phyloP scores from a whole-genome alignment of 768 basidiomycete species.

The Calocybe cyanea region DNA sequence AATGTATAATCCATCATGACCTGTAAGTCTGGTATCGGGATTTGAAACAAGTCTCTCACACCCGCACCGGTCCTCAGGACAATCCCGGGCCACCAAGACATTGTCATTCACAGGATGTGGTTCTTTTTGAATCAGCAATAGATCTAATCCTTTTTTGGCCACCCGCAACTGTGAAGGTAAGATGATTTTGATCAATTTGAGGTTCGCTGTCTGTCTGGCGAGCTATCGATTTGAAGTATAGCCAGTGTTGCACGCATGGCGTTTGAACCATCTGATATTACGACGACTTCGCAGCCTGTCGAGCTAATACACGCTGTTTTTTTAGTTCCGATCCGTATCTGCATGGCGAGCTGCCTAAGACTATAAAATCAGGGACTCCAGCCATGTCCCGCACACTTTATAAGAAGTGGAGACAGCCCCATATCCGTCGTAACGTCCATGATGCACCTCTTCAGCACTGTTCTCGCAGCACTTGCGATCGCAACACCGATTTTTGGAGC shows the following conservation, averaged over 20 bases:
- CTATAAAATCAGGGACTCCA: neutral
- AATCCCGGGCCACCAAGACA: too few relatives aligned
- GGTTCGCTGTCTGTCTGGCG: neutral
- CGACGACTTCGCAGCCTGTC: neutral
- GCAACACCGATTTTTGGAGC: conserved; percentile 1
- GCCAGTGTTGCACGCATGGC: neutral
- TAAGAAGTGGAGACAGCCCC: too few relatives aligned
- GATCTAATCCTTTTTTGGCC: neutral
- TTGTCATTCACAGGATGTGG: too few relatives aligned
- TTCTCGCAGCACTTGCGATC: neutral
- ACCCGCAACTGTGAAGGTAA: neutral
- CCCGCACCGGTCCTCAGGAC: too few relatives aligned
- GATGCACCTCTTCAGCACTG: neutral
- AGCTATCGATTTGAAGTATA: neutral
- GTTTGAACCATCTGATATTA: neutral
- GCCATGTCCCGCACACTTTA: too few relatives aligned
- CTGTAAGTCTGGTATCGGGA: too few relatives aligned
- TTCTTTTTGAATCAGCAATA: neutral
- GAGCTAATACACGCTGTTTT: neutral
- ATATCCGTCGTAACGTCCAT: neutral
- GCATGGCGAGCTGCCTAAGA: neutral
- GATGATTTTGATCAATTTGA: too few relatives aligned
- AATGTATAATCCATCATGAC: too few relatives aligned
- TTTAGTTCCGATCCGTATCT: neutral
- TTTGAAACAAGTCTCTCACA: too few relatives aligned